Base-by-base conservation (phyloP, 768 basidiomycete genomes). In the Agrocybe praecox region DNA sequence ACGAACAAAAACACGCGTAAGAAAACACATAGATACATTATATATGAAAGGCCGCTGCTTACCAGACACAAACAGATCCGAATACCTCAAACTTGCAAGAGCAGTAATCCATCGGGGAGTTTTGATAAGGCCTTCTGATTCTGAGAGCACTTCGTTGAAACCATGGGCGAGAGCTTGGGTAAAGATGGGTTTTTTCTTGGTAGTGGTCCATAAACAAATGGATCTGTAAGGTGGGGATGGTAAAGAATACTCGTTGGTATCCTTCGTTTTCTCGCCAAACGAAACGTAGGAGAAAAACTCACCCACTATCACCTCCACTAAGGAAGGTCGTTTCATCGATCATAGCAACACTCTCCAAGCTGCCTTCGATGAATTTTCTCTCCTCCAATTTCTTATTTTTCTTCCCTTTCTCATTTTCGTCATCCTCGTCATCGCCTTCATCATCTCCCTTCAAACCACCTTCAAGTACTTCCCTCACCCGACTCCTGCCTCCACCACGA, bases 221-320 rank as follows among this genome's bases (percentile, higher is more conserved):
- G 95, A 89, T 0, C 96, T 95, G 44, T n/a, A 49, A 21, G 45
- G 14, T 15, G 6, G 22, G 46, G 11, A 55, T n/a, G n/a, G n/a
- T n/a, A n/a, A n/a, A n/a, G n/a, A n/a, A n/a, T n/a, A n/a, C n/a
- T n/a, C 26, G 9, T 29, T 29, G 4, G 42, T 19, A 44, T 19
- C 24, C 11, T 23, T 21, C 4, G 18, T 2, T 24, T 33, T 36
- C 18, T 40, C 15, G 44, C 36, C 11, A 34, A 9, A 5, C 8
- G 29, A 54, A 7, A 26, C 33, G 53, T 26, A 54, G 44, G 34
- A 19, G 52, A 29, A 49, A 23, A 8, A 83, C 90, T 58, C 70
- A 95, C 95, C 96, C 97, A 66, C 92, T 96, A 70, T 99, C 96
- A 4, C 97, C 97, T 1, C 96, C 96, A 60, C 87, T 96, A 34